Base-by-base conservation (phyloP, 768 basidiomycete species). In the Boletellus emodensis region DNA sequence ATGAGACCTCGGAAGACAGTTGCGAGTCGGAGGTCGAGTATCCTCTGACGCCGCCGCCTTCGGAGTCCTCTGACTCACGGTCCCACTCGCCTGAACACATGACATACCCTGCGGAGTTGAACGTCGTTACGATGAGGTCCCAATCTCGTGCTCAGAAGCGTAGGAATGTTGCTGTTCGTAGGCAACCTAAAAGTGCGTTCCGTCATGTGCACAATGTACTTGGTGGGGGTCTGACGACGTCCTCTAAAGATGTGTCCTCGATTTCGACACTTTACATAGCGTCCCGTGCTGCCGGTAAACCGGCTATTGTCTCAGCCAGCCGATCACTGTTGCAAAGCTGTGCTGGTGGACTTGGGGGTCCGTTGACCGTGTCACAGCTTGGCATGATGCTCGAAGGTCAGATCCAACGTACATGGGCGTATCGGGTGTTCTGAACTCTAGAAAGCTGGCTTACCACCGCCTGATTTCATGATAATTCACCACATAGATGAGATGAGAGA, bases 401-500 rank as follows among this genome's bases (percentile, higher is more conserved):
- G 72, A 50, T 32, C 26, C 18, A 28, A 40, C 11, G 40, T 40
- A 40, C 49, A 53, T 26, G 46, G 14, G 30, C 20, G 12, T 14
- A 28, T 37, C 17, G 28, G 22, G 53, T 47, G 40, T 51, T 51
- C 58, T 48, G 45, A 58, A 37, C 59, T 83, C 81, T 75, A 40
- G 69, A 78, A 54, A 55, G 65, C 72, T 48, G 80, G 75, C 33
- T 72, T 88, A 40, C 76, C 82, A 15, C 72, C 85, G 13, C 87
- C 89, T 13, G 87, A 92, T 58, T 79, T 92, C 44, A 79, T 90
- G 75, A 82, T 92, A 56, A 73, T 90, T 14, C 87, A 91, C 60
- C 71, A 80, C 40, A 52, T 86, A 18, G 71, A 70, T 30, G 68
- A 72, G 3, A 62, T 69, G 12, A 66, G 59, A 42, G 65, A 64